A percentile compares a stretch with the other conserved stretches of the same genome.
These are phyloP conservation scores for Ambrosiella xylebori DNA, from an alignment of 2,329 filamentous ascomycete genomes.

Conservation along the genomic window DNA sequence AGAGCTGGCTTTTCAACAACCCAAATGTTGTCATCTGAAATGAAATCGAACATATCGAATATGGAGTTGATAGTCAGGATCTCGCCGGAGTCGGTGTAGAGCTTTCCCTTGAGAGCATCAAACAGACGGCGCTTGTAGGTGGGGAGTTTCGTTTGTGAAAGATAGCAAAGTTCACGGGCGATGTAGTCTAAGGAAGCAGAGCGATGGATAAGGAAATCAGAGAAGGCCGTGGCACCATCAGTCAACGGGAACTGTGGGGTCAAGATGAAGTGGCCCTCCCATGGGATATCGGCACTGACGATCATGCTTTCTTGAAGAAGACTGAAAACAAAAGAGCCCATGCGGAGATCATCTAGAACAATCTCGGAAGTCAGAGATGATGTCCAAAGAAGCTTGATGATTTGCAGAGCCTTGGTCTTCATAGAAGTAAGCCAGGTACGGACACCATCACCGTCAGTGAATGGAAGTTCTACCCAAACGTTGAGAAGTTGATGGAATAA, in stretches of 20 bases:
- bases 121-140: slow-evolving; percentile 52
- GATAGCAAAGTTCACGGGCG: slow-evolving; percentile 64
- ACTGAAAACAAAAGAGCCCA: slow-evolving; percentile 62
- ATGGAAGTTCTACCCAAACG: slow-evolving; percentile 52
- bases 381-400: slow-evolving; percentile 68
- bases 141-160: slow-evolving; percentile 52
- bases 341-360: slow-evolving; percentile 62
- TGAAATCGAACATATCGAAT: slow-evolving; percentile 88
- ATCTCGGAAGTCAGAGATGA: slow-evolving; percentile 61
- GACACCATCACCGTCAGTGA: slow-evolving; percentile 42
- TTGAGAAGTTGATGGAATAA: slow-evolving; percentile 69
- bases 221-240: slow-evolving; percentile 49
- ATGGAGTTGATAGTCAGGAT: slow-evolving; percentile 54
- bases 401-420: slow-evolving; percentile 50
- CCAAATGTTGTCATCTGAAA: slow-evolving; percentile 37
- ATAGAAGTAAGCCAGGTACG: slow-evolving; percentile 51
- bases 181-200: slow-evolving; percentile 71
- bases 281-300: slow-evolving; percentile 51
- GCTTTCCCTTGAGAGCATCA: slow-evolving; percentile 61
- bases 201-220: slow-evolving; percentile 62
- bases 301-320: slow-evolving; percentile 55
- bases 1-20: slow-evolving; percentile 34
- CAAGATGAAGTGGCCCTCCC: slow-evolving; percentile 50
- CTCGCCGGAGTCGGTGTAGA: slow-evolving; percentile 48
- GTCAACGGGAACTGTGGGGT: slow-evolving; percentile 51